These are phyloP conservation scores for Litchi chinensis DNA, from an alignment of 345 rosid species.

Conservation along the genomic window DNA sequence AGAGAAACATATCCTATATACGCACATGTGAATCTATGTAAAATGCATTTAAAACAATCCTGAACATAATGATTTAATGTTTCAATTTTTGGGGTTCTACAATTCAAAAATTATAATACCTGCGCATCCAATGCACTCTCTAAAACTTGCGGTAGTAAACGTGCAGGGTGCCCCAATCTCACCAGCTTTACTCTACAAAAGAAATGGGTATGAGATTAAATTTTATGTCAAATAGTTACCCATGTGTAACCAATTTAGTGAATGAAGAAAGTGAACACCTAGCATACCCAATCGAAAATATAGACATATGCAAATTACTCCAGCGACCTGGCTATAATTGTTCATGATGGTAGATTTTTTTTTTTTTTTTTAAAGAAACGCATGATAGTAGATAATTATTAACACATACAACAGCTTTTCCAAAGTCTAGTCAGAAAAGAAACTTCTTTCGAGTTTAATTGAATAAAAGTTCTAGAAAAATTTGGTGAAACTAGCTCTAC, in stretches of 20 bases:
- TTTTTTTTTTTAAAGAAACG: too few species aligned
- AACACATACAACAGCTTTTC: not conserved
- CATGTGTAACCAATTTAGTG: not conserved
- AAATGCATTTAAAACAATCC: conserved; percentile 5
- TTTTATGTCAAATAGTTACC: not conserved
- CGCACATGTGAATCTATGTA: conserved; percentile 1
- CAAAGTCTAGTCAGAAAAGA: not conserved
- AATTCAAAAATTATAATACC: conserved; percentile 37
- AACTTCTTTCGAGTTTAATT: not conserved
- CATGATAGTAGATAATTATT: not conserved
- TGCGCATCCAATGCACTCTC: conserved; percentile 93
- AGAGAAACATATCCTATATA: not conserved
- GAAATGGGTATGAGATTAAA: conserved; percentile 6
- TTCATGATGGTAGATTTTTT: not conserved
- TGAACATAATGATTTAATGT: conserved; percentile 10
- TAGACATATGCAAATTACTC: not conserved
- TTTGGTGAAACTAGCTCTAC: conserved; percentile 5
- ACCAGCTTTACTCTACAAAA: conserved; percentile 72
- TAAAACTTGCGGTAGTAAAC: conserved; percentile 89
- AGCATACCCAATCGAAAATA: not conserved
- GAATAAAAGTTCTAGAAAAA: not conserved
- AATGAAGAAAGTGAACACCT: not conserved
- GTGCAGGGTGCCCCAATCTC: conserved; percentile 95
- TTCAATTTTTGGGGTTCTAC: not conserved
- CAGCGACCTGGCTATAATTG: not conserved